Base-by-base conservation (phyloP, 495 filamentous ascomycete species). In the Parathielavia hyrcaniae region DNA sequence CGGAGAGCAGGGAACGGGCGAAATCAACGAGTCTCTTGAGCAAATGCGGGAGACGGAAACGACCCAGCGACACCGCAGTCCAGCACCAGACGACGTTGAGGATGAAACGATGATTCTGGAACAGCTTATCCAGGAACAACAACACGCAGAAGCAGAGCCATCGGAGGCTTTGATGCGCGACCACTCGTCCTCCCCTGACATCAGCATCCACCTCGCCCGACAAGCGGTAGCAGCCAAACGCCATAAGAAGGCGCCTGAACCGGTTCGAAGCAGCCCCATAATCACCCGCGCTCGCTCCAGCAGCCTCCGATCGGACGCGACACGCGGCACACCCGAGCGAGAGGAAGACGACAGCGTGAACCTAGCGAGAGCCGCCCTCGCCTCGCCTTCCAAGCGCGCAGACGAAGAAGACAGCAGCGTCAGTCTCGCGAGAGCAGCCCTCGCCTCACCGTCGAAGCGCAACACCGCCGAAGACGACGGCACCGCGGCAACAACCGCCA, bases 161-260 rank as follows among this genome's bases (percentile, higher is more conserved):
- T n/a, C n/a, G n/a, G n/a, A 47, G 30, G 32, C 49, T 36, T 26
- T 35, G 12, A 12, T 8, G 3, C 54, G 30, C 5, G 16, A 1
- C 26, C 52, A 26, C 5, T 54, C 52, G 1, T 3, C 53, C 4
- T 40, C 59, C 19, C 62, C 58, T 12, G 73, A 74, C 52, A 58
- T 67, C 17, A 75, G 71, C 52, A 64, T 71, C 34, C 60, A 66
- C 23, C 59, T 75, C 35, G 72, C 74, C 11, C 70, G 69, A 13
- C 64, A 67, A 40, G 60, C 73, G 22, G 63, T 71, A 32, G 65
- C 61, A 46, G 61, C 60, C 5, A 71, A 62, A 39, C 61, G 64
- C 40, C 23, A 54, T 22, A 65, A 67, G 41, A 68, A 60, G 36
- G 56, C 58, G 5, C 59, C 57, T 36, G 66, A 69, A 55, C 68